A percentile compares a stretch with the other conserved stretches of the same genome.
phyloP scores from a whole-genome alignment of 2,329 filamentous ascomycete genomes.

The Colletotrichum orchidophilum region DNA sequence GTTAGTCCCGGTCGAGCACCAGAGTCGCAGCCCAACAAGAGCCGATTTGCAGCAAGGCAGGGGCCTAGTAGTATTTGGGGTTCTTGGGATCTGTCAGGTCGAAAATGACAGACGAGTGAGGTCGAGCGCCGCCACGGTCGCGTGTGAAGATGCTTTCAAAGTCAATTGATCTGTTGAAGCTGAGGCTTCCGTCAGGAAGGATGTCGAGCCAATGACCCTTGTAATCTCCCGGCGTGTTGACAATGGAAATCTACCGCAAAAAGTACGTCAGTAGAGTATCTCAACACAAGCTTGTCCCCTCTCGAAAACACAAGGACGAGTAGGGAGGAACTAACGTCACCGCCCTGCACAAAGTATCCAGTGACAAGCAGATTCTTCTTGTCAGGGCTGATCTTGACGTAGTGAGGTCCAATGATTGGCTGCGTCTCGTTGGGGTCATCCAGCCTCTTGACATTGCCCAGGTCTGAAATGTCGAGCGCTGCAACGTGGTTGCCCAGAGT shows the following conservation, averaged over 20 bases:
- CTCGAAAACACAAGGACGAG: background rate
- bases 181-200: slow-evolving; percentile 60
- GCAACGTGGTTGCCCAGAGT: slow-evolving; percentile 71
- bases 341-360: slow-evolving; percentile 73
- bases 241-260: slow-evolving; percentile 56
- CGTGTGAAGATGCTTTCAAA: slow-evolving; percentile 61
- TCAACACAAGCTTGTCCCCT: background rate
- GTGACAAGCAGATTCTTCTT: slow-evolving; percentile 72
- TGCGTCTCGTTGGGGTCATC: slow-evolving; percentile 68
- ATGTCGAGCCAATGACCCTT: slow-evolving; percentile 71
- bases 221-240: slow-evolving; percentile 70
- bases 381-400: slow-evolving; percentile 71
- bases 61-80: slow-evolving; percentile 56
- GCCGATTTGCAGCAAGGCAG: background rate
- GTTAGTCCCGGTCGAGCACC: background rate
- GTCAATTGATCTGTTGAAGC: slow-evolving; percentile 69
- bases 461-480: slow-evolving; percentile 68
- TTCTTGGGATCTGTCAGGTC: slow-evolving; percentile 64
- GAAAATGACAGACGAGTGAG: slow-evolving; percentile 66
- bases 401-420: slow-evolving; percentile 69
- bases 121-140: slow-evolving; percentile 64
- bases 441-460: slow-evolving; percentile 68
- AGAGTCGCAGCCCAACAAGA: background rate
- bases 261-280: background rate
- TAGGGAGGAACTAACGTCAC: slow-evolving; percentile 47